Evolutionary conservation across 768 basidiomycete species (phyloP), one percentile per base, ranked within the genome.

Genomic region (Mycena chlorophos): DNA sequence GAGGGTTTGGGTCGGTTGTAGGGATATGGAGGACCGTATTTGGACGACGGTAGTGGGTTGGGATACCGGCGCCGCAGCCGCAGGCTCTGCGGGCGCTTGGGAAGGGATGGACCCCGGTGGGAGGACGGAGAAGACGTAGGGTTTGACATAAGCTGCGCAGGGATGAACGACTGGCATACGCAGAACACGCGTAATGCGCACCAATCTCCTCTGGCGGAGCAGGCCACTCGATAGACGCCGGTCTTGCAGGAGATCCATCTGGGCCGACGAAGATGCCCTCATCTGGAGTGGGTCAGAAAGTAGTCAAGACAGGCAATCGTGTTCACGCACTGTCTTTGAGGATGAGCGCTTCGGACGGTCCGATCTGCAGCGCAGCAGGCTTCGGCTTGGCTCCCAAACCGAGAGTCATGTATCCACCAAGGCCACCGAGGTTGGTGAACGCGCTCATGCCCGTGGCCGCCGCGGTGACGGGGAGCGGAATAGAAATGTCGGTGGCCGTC

Each of bases 321-420:
- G 25, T 2, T 22, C 2, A 78, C 87, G 67, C 60, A 95, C 93
- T 84, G 52, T 95, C 93, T 71, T 87, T 91, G 2, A 83, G 79
- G 30, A 94, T 80, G 3, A 94, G 70, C 6, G 82, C 80, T 63
- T 94, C 89, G 0, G 75, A 76, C 5, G 86, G 83, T 29, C 72
- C 74, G 25, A 88, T 70, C 14, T 75, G 76, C 2, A 84, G 73
- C 10, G 84, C 74, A 5, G 77, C 79, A 2, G 89, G 86, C 69
- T 86, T 92, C 14, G 78, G 78, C 68, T 88, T 93, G 3, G 85
- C 78, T 8, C 89, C 89, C 6, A 92, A 73, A 1, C 91, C 88
- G 22, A 92, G 75, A 2, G 85, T 87, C 90, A 94, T 93, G 63
- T 94, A 94, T 3, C 89, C 89, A 2, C 88, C 85, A 12, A 93